Evolutionary conservation across 2,329 filamentous ascomycete genomes (phyloP), one percentile per base, ranked within the genome.

Genomic region (Clonostachys solani): DNA sequence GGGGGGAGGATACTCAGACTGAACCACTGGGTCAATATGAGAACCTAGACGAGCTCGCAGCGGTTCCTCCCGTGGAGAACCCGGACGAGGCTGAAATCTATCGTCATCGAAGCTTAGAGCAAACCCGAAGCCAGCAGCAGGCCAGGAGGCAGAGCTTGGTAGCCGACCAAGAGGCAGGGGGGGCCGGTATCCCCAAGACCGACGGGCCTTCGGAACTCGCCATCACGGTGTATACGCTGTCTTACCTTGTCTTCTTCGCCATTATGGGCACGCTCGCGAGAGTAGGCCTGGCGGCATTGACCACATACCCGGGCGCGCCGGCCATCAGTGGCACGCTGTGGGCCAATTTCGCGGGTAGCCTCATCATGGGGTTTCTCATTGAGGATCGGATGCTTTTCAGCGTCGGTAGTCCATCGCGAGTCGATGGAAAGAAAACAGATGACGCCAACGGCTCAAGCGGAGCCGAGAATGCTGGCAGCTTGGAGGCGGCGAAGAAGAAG

Each of bases 241-340:
- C 89, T 1, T 89, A 95, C 64, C 80, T 96, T 19, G 74, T 95
- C 49, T 76, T 96, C 60, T 96, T 96, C 66, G 84, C 92, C 16
- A 77, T 96, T 16, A 67, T 92, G 37, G 92, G 92, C 35, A 94
- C 91, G 0, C 77, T 96, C 23, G 88, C 90, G 1, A 81, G 92
- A 12, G 71, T 96, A 1, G 92, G 91, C 5, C 69, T 96, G 8
- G 82, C 91, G 60, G 84, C 86, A 42, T 69, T 96, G 45, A 94
- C 90, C 0, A 81, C 77, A 47, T 96, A 95, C 62, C 83, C 87
- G 2, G 86, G 85, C 18, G 81, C 87, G 0, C 90, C 91, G 0
- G 72, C 94, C 18, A 72, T 81, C 6, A 92, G 89, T 47, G 78
- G 82, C 44, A 84, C 87, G 3, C 67, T 95, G 18, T 97, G 92